These are phyloP conservation scores for Ophiostoma piceae DNA, from an alignment of 2,329 filamentous ascomycete genomes.

Conservation along the genomic window DNA sequence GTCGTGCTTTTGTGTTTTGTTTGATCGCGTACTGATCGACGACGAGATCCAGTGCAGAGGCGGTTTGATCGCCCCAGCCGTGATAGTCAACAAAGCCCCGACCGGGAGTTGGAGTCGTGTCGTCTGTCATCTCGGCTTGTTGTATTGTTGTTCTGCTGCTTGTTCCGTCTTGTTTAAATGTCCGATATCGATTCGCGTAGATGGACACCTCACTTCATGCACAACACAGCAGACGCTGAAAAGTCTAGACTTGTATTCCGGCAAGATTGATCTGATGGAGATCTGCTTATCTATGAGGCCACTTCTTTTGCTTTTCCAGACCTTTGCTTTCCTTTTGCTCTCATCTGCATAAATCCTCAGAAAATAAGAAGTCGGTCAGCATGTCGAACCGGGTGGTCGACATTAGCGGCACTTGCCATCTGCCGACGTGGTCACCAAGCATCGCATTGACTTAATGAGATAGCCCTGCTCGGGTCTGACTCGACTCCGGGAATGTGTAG, in stretches of 20 bases:
- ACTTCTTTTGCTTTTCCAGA: background rate
- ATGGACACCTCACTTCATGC: background rate
- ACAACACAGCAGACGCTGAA: background rate
- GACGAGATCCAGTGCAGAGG: background rate
- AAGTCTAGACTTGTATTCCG: background rate
- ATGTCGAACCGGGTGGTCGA: background rate
- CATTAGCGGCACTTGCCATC: background rate
- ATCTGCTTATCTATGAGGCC: background rate
- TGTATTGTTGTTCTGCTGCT: background rate
- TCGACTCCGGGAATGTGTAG: background rate
- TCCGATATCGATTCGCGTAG: background rate
- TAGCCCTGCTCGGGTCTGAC: background rate
- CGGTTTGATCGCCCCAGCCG: background rate
- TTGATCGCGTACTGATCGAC: background rate
- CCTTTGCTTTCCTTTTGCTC: background rate
- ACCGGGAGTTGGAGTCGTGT: background rate
- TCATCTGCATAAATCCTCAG: background rate
- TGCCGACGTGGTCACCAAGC: background rate
- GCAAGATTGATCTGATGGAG: background rate
- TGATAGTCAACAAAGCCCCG: background rate
- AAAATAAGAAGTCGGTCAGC: background rate
- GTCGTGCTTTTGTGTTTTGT: background rate
- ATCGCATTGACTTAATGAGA: background rate
- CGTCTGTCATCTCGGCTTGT: background rate
- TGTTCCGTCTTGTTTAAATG: background rate